Evolutionary conservation across 148 eudicot species (phyloP), one percentile per base, ranked within the genome.

Genomic region (Talinum fruticosum): DNA sequence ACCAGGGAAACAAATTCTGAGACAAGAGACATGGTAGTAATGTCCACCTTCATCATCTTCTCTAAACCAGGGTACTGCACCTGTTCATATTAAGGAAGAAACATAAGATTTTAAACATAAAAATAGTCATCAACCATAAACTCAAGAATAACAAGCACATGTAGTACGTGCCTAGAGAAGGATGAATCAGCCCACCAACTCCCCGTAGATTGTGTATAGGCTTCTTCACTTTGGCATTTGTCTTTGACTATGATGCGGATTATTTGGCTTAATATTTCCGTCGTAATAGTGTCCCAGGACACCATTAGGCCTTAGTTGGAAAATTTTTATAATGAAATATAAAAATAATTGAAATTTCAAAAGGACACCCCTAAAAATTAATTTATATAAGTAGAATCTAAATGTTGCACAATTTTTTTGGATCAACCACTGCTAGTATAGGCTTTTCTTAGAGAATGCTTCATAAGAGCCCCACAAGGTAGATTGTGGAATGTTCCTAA

Each of bases 51-150:
- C 89, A 91, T 86, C 85, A 87, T 88, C 72, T 81, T 71, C 87
- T 85, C 87, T 78, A 95, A 84, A 24, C 93, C 96, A 79, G 99
- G 99, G 85, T 95, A 95, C 53, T 95, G 99, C 66, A 95, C 97
- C 99, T 95, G 89, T 49, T 71, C 32, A 83, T 37, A 49, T 32
- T 61, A 61, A 64, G 70, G 15, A 57, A 51, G 59, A 28, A 4
- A 62, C 18, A 8, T 13, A 18, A 14, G 26, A 10, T 28, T 62
- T 28, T 26, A 28, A 62, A 62, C 33, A 62, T 28, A 62, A 26
- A 37, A 47, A 45, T 8, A 6, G 28, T 23, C 21, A 12, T 33
- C 71, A 66, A 29, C 23, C 33, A 37, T 34, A 74, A 8, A 45
- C 26, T 28, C 32, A 1, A 10, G 8, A n/a, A 26, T 62, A 62